Percentiles rank a stretch among this genome's conserved stretches.
Conservation (phyloP, 768 basidiomycete species). For the Neoboletus magnificus region DNA sequence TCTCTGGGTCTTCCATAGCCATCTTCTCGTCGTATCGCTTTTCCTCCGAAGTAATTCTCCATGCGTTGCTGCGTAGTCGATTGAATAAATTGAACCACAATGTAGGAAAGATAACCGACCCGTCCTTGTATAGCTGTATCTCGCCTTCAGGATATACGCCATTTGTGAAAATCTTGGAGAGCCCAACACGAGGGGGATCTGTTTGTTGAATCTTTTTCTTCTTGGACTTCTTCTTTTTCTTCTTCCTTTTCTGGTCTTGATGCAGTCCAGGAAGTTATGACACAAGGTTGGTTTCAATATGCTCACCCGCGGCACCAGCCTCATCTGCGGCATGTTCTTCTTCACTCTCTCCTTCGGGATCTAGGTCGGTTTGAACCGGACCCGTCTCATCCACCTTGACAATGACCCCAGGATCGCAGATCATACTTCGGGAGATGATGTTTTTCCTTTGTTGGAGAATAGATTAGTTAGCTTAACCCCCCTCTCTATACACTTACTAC, state of each 20-base stretch:
- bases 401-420: conserved; percentile 14
- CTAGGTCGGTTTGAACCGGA: conserved; percentile 17
- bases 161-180: conserved; percentile 84
- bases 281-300: not conserved
- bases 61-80: conserved; percentile 63
- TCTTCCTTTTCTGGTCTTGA: conserved; percentile 73
- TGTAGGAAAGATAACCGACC: conserved; percentile 51
- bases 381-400: conserved; percentile 11
- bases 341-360: conserved; percentile 30
- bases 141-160: conserved; percentile 92
- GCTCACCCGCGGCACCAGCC: conserved; percentile 28
- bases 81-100: not conserved
- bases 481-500: not conserved
- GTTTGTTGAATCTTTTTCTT: conserved; percentile 79
- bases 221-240: conserved; percentile 93
- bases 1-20: conserved; percentile 73
- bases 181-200: conserved; percentile 87
- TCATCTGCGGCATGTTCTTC: conserved; percentile 31
- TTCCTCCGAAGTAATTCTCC: conserved; percentile 89
- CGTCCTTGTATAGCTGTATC: conserved; percentile 85
- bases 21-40: conserved; percentile 78
- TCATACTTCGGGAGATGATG: conserved; percentile 10
- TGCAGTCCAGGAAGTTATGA: not conserved
- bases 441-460: not conserved
- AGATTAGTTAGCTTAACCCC: not conserved